Base-by-base conservation (phyloP, 2,329 filamentous ascomycete genomes). In the Fusarium albosuccineum region DNA sequence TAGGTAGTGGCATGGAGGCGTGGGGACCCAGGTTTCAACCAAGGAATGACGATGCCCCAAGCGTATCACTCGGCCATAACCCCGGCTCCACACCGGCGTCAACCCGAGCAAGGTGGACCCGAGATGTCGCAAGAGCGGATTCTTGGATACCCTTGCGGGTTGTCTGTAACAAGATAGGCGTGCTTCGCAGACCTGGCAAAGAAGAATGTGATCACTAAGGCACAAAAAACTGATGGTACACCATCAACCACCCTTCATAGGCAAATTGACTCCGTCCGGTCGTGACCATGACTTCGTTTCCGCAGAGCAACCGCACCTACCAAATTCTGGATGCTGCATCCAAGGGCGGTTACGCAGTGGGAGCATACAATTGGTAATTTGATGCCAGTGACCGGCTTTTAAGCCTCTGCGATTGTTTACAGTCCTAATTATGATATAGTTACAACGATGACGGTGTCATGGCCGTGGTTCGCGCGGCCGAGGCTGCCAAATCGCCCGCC, bases 401-500 rank as follows among this genome's bases (percentile, higher is more conserved):
- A 14, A 44, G 41, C 26, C 41, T 29, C 7, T 4, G 22, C 10
- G 11, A 44, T 44, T 42, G 39, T 22, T 13, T 14, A n/a, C 39
- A 33, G 16, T 41, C 34, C 30, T 33, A 27, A 29, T 22, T 39
- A 5, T 5, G 16, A 27, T 22, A 63, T 6, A 50, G 64, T 37
- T 89, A 89, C 81, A 87, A 90, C 69, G 78, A 89, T 58, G 87
- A 90, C 76, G 87, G 86, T 37, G 88, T 90, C 60, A 79, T 90
- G 6, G 87, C 86, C 2, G 86, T 85, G 7, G 85, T 90, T 52
- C 82, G 83, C 64, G 88, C 88, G 16, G 88, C 88, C 33, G 87
- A 90, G 77, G 80, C 81, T 37, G 87, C 87, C 65, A 79, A 80
- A 41, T 87, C 87, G 0, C 87, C 88, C 0, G 82, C 87, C 13